Evolutionary conservation across 192 early-diverging fungal genomes (phyloP).

Genomic region (Geranomyces variabilis): DNA sequence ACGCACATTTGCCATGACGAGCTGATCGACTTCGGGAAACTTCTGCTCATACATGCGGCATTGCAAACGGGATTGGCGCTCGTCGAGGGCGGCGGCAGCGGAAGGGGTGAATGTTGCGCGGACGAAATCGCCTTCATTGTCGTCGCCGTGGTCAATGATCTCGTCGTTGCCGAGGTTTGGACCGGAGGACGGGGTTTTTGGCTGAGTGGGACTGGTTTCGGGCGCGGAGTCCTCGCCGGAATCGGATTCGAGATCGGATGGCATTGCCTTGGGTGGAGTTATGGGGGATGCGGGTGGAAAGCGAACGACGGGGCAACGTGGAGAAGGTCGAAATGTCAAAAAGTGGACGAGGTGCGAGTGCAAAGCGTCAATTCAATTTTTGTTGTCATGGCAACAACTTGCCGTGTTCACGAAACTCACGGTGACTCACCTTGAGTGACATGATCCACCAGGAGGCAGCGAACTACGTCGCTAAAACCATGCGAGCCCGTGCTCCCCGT

Average conservation of each 20-base stretch:
- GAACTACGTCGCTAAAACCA: too few relatives aligned
- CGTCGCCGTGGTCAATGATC: constrained; percentile 6
- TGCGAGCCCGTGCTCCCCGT: too few relatives aligned
- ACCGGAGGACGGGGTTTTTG: not conserved
- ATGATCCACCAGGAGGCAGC: too few relatives aligned
- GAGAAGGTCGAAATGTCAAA: too few relatives aligned
- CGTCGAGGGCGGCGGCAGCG: constrained; percentile 36
- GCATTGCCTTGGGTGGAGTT: too few relatives aligned
- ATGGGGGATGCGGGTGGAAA: too few relatives aligned
- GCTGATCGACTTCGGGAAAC: constrained; percentile 91
- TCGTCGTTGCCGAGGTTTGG: constrained; percentile 36
- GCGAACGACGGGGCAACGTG: too few relatives aligned
- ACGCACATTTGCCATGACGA: constrained; percentile 96
- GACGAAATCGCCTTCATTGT: constrained; percentile 5
- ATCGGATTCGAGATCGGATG: constrained; percentile 11
- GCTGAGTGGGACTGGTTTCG: not conserved
- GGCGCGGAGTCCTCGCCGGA: constrained; percentile 29
- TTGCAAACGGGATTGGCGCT: constrained; percentile 38
- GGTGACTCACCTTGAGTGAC: too few relatives aligned
- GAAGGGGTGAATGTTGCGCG: constrained; percentile 35
- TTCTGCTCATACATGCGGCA: constrained; percentile 95
- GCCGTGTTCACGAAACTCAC: too few relatives aligned
- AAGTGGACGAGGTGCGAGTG: too few relatives aligned
- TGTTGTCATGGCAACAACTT: too few relatives aligned
- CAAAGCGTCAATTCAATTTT: too few relatives aligned